A percentile compares a stretch with the other conserved stretches of the same genome.
phyloP scores from a whole-genome alignment of 2,329 filamentous ascomycete genomes.

The Huntiella omanensis region DNA sequence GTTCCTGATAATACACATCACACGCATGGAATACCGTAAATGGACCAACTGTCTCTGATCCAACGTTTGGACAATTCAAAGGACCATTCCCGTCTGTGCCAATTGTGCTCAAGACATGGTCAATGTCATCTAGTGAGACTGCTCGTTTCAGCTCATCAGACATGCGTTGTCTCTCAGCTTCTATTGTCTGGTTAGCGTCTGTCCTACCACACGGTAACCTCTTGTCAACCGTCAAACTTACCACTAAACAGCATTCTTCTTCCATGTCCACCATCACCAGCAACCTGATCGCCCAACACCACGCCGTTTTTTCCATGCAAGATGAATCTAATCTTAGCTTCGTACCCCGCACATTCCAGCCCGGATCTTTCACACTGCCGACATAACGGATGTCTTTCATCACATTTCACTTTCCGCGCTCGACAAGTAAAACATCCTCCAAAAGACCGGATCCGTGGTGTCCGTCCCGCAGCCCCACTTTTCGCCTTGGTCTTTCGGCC shows the following conservation, averaged over 20 bases:
- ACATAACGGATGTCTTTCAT: conserved; percentile 6
- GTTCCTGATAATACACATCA: too few relatives aligned
- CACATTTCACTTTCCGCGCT: conserved; percentile 10
- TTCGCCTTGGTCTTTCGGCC: too few relatives aligned
- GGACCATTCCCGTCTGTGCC: background rate
- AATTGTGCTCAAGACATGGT: background rate
- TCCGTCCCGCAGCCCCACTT: background rate
- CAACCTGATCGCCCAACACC: background rate
- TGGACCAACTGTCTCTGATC: background rate
- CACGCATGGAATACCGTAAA: conserved; percentile 4
- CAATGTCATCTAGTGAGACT: background rate
- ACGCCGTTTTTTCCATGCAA: background rate
- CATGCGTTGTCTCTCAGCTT: conserved; percentile 3
- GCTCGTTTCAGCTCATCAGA: background rate
- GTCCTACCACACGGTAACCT: too few relatives aligned
- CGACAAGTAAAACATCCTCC: conserved; percentile 9
- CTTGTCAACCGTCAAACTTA: background rate
- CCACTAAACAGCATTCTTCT: conserved; percentile 8
- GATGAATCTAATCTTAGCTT: conserved; percentile 9
- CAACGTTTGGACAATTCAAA: too few relatives aligned
- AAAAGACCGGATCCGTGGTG: conserved; percentile 6
- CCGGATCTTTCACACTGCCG: conserved; percentile 4
- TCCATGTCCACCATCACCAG: conserved; percentile 6
- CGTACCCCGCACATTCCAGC: conserved; percentile 6
- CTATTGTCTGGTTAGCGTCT: background rate